phyloP scores from a whole-genome alignment of 2,329 filamentous ascomycete species.

The Cercospora sp. region DNA sequence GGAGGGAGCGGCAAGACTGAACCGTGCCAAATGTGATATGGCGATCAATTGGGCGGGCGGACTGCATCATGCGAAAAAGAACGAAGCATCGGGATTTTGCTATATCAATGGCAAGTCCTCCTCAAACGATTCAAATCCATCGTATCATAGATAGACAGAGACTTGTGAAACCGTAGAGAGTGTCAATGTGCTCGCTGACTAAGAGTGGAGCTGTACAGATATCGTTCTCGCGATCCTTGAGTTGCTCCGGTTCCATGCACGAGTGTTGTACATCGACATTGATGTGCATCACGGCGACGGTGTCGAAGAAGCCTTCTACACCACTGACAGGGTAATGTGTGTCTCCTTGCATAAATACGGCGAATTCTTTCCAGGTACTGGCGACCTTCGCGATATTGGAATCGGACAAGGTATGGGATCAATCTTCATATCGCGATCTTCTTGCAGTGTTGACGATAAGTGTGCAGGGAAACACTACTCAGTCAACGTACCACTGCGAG shows the following conservation, averaged over 20 bases:
- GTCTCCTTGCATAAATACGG: conserved; percentile 73
- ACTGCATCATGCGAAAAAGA: conserved; percentile 53
- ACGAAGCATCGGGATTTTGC: conserved; percentile 51
- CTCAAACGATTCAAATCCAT: background rate
- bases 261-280: conserved; percentile 67
- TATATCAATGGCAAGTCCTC: conserved; percentile 48
- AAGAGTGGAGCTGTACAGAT: conserved; percentile 46
- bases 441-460: background rate
- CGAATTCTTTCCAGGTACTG: conserved; percentile 70
- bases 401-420: conserved; percentile 54
- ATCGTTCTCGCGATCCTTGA: conserved; percentile 69
- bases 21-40: conserved; percentile 67
- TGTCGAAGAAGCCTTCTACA: conserved; percentile 71
- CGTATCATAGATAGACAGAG: background rate
- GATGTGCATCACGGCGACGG: conserved; percentile 69
- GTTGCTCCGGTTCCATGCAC: conserved; percentile 64
- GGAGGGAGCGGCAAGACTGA: conserved; percentile 69
- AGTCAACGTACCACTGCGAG: conserved; percentile 68
- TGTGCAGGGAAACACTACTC: conserved; percentile 59
- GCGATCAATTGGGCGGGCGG: conserved; percentile 58
- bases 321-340: conserved; percentile 71
- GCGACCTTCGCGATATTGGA: conserved; percentile 67
- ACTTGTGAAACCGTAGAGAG: background rate
- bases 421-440: background rate
- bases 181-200: background rate